These are phyloP conservation scores for Phallus indusiatus DNA, from an alignment of 768 basidiomycete species.

Conservation along the genomic window DNA sequence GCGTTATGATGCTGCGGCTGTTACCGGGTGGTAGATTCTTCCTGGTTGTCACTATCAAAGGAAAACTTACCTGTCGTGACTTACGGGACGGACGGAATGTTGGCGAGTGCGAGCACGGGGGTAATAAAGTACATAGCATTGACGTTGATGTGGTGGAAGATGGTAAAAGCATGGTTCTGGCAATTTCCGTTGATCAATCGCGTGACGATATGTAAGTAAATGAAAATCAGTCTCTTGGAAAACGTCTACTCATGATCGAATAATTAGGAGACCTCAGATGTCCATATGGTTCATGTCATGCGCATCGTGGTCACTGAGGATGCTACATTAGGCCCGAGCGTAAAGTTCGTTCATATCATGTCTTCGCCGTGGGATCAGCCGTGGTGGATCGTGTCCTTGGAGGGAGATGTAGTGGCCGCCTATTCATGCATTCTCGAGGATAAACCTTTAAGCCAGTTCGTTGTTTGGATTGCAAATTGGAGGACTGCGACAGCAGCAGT, in stretches of 20 bases:
- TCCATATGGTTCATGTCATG: conserved; percentile 8
- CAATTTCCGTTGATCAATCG: conserved; percentile 3
- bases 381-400: conserved; percentile 9
- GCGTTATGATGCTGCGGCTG: conserved; percentile 9
- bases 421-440: conserved; percentile 4
- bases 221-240: not conserved
- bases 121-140: conserved; percentile 8
- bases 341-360: conserved; percentile 7
- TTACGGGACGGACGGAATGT: not conserved
- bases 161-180: conserved; percentile 2
- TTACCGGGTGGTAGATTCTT: conserved; percentile 6
- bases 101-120: conserved; percentile 8
- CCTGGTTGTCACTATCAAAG: conserved; percentile 2
- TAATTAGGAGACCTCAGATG: not conserved
- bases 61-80: conserved; percentile 4
- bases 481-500: conserved; percentile 7
- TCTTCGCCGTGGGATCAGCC: conserved; percentile 5
- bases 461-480: conserved; percentile 10
- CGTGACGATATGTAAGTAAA: not conserved
- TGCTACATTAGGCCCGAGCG: not conserved
- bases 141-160: conserved; percentile 11
- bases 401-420: conserved; percentile 8
- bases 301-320: conserved; percentile 2
- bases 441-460: conserved; percentile 3
- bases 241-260: not conserved